phyloP scores from a whole-genome alignment of 2,329 filamentous ascomycete genomes.

The Penicillium italicum region DNA sequence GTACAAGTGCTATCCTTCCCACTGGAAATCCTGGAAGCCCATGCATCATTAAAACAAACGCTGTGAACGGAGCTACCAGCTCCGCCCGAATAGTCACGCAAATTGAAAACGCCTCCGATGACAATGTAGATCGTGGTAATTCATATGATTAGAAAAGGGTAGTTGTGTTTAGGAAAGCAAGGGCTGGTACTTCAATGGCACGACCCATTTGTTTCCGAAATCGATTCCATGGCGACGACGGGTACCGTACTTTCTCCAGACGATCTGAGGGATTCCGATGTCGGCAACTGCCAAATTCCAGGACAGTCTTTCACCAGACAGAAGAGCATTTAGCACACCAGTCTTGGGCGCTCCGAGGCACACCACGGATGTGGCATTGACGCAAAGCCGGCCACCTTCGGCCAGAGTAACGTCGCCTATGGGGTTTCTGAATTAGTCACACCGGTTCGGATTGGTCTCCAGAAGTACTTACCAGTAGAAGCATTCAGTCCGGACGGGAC shows the following conservation, averaged over 20 bases:
- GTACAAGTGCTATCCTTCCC: slow-evolving; percentile 1
- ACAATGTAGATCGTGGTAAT: slow-evolving; percentile 8
- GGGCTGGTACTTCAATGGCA: slow-evolving; percentile 58
- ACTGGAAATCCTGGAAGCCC: background rate
- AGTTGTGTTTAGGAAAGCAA: slow-evolving; percentile 22
- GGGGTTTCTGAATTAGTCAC: slow-evolving; percentile 17
- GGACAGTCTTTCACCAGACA: slow-evolving; percentile 52
- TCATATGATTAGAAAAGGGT: slow-evolving; percentile 3
- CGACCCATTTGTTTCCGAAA: slow-evolving; percentile 82
- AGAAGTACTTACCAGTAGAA: slow-evolving; percentile 60
- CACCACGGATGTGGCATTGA: slow-evolving; percentile 78
- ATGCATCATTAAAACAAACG: slow-evolving; percentile 9
- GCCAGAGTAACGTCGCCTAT: slow-evolving; percentile 53
- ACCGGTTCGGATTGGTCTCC: too few species aligned
- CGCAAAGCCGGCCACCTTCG: slow-evolving; percentile 74
- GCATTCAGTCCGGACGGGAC: slow-evolving; percentile 86
- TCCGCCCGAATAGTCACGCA: background rate
- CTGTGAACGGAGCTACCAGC: slow-evolving; percentile 7
- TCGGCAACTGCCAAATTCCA: slow-evolving; percentile 86
- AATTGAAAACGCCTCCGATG: slow-evolving; percentile 14
- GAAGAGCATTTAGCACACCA: slow-evolving; percentile 74
- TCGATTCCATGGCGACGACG: slow-evolving; percentile 79
- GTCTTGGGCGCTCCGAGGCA: slow-evolving; percentile 83
- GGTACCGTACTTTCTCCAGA: slow-evolving; percentile 80
- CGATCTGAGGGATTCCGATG: slow-evolving; percentile 75